These are phyloP conservation scores for Euphorbia pulcherrima DNA, from an alignment of 345 rosid genomes.

Conservation along the genomic window DNA sequence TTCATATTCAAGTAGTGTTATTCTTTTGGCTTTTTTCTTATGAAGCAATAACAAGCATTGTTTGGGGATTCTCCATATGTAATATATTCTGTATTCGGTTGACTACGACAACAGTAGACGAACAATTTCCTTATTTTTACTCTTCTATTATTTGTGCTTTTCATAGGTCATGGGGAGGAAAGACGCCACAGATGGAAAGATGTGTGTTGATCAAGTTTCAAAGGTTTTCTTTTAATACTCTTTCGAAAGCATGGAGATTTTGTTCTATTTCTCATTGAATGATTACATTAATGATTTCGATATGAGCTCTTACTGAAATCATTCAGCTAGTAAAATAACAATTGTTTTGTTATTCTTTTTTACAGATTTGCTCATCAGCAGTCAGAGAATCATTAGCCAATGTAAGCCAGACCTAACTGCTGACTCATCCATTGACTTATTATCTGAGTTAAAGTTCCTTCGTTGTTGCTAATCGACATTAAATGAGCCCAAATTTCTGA, in stretches of 20 bases:
- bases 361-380: constrained; percentile 81
- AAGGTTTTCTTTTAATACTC: constrained; percentile 33
- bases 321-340: background rate
- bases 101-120: background rate
- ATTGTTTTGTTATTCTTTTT: constrained; percentile 16
- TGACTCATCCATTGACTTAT: constrained; percentile 30
- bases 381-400: constrained; percentile 82
- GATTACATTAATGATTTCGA: background rate
- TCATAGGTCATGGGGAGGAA: constrained; percentile 66
- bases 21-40: background rate
- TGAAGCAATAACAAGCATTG: background rate
- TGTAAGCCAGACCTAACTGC: constrained; percentile 60
- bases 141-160: background rate
- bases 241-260: too few relatives aligned
- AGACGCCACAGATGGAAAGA: constrained; percentile 34
- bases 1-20: background rate
- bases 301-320: background rate
- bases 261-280: background rate
- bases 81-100: constrained; percentile 2
- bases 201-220: constrained; percentile 63
- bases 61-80: background rate
- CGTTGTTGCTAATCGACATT: constrained; percentile 1
- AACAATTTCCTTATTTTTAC: background rate
- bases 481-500: constrained; percentile 20
- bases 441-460: constrained; percentile 36